Conservation (phyloP, 306 rosid genomes). For the Trifolium dubium region DNA sequence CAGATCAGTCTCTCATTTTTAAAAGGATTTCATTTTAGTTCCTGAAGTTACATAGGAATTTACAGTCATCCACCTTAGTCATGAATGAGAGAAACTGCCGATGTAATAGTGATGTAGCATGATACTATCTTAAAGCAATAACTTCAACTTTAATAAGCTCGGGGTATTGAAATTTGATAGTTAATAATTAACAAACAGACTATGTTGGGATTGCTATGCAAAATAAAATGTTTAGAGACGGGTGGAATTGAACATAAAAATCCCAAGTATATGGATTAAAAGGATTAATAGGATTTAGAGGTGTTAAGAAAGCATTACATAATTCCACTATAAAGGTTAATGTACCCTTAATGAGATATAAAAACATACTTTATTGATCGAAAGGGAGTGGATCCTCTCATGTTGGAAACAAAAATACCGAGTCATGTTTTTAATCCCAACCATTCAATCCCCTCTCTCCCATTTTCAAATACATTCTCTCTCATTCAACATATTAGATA, state of each 20-base stretch:
- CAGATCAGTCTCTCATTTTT: conserved; percentile 3
- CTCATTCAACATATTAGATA: conserved; percentile 1
- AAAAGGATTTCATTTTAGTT: conserved; percentile 14
- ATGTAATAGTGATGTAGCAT: not conserved
- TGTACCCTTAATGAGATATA: not conserved
- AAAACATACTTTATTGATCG: not conserved
- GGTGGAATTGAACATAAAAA: conserved; percentile 13
- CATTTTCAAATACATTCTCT: not conserved
- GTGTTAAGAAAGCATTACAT: not conserved
- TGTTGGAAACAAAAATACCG: not conserved
- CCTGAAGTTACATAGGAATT: not conserved
- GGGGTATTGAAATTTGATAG: not conserved
- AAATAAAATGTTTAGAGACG: not conserved
- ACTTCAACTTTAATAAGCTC: not conserved
- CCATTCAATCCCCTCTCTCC: not conserved
- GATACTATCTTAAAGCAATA: conserved; percentile 10
- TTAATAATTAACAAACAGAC: not conserved
- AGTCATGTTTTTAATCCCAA: not conserved
- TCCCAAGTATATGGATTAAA: not conserved
- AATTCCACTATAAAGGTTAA: not conserved
- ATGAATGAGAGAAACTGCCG: not conserved
- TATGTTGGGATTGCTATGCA: not conserved
- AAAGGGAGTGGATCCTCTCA: not conserved
- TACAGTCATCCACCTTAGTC: conserved; percentile 22
- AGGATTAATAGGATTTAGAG: not conserved